Base-by-base conservation (phyloP, 202 grass and related monocot species). In the Panicum hallii region DNA sequence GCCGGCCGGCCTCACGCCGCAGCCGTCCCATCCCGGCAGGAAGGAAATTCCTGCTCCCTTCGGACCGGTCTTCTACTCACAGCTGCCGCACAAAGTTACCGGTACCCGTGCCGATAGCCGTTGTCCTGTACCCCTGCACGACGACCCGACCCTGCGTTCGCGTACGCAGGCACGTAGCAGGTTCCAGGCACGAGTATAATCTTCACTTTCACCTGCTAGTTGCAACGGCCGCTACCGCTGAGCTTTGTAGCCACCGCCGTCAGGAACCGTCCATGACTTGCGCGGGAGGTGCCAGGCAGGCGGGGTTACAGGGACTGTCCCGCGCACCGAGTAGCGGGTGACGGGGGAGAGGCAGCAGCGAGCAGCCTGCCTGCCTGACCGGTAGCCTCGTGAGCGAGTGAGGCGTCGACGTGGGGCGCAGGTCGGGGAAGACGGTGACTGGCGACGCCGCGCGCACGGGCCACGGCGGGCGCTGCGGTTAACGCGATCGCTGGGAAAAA, bases 31-130 rank as follows among this genome's bases (percentile, higher is more conserved):
- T 49, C 43, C 44, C 12, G 36, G 48, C 7, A 53, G 8, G 74
- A 22, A 53, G 8, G 74, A 22, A 88, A 72, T 83, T 83, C 44
- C 54, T 57, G 48, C 11, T 23, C 9, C 36, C 81, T 52, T 80
- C 81, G 77, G 87, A 84, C 76, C 43, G 43, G 55, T 49, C 58
- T 22, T 62, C 4, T 19, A 61, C 34, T 49, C 19, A 72, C 42
- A 34, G 30, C 42, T 12, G 7, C 22, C 5, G 28, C 66, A 5
- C 26, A 58, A 69, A 79, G 42, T 55, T 80, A 67, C 78, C 6
- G n/a, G 68, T 9, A 26, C 44, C 45, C 22, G 54, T 8, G 15
- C 72, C 30, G 28, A 15, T 56, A 38, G 53, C 44, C 12, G 70
- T 61, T 61, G 17, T n/a, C 61, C 23, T 47, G 32, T 56, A 19